A percentile compares a stretch with the other conserved stretches of the same genome.
Evolutionary conservation across 140 eudicot species (phyloP).

Genomic region (Bidens hawaiensis): DNA sequence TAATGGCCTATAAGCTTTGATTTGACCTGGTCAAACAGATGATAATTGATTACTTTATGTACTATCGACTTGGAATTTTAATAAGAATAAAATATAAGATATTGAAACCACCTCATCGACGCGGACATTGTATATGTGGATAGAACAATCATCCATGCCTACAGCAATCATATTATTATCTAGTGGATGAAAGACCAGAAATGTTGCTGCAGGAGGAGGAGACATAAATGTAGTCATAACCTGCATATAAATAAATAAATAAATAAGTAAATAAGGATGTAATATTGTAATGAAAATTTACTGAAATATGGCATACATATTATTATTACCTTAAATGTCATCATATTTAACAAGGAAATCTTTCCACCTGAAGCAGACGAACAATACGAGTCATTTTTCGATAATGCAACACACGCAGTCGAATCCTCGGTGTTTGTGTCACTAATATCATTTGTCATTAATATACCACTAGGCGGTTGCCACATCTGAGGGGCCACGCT

Average conservation of each 20-base stretch:
- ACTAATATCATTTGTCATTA: constrained; percentile 76
- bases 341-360: constrained; percentile 80
- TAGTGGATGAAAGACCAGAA: constrained; percentile 72
- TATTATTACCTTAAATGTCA: constrained; percentile 77
- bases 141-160: constrained; percentile 86
- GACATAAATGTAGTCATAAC: constrained; percentile 85
- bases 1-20: constrained; percentile 70
- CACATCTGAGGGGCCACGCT: constrained; percentile 56
- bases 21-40: constrained; percentile 48
- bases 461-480: constrained; percentile 83
- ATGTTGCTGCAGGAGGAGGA: constrained; percentile 84
- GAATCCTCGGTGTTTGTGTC: constrained; percentile 70
- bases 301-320: not conserved
- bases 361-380: constrained; percentile 92
- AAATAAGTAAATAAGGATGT: no score
- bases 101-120: constrained; percentile 52
- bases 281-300: not conserved
- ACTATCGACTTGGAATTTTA: not conserved
- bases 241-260: constrained; percentile 29
- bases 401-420: constrained; percentile 70
- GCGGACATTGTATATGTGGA: constrained; percentile 74
- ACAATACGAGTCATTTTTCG: constrained; percentile 83
- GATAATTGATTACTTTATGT: not conserved
- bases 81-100: not conserved
- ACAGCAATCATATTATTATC: constrained; percentile 77